These are phyloP conservation scores for Sporobolomyces roseus DNA, from an alignment of 768 basidiomycete species.

Conservation along the genomic window DNA sequence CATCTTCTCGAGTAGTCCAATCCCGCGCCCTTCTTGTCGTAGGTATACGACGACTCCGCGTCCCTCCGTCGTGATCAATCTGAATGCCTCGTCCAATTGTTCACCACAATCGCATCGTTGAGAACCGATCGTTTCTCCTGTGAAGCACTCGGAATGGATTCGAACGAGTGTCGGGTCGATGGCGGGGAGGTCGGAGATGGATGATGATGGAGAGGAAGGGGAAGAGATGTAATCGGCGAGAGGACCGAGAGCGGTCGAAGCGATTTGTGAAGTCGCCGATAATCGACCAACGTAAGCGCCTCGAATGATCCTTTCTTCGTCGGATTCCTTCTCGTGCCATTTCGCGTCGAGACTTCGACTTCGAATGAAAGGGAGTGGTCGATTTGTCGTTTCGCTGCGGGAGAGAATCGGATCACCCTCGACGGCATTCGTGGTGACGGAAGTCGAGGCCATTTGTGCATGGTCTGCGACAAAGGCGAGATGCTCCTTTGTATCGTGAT, in stretches of 20 bases:
- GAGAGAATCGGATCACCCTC: constrained; percentile 22
- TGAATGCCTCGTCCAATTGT: constrained; percentile 95
- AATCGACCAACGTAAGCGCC: constrained; percentile 90
- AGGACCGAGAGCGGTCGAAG: constrained; percentile 45
- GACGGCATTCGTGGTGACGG: constrained; percentile 38
- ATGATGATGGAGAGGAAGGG: background rate
- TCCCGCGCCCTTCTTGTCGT: constrained; percentile 95
- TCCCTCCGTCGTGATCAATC: constrained; percentile 68
- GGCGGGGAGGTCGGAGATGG: constrained; percentile 2
- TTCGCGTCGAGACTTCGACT: constrained; percentile 73
- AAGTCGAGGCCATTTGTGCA: constrained; percentile 60
- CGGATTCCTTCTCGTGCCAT: constrained; percentile 81
- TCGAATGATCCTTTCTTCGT: constrained; percentile 84
- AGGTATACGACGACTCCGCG: constrained; percentile 92
- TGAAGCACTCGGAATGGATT: constrained; percentile 98
- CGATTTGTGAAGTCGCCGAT: constrained; percentile 54
- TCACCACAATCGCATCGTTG: constrained; percentile 99
- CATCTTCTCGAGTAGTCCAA: constrained; percentile 91
- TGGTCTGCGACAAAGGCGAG: constrained; percentile 91
- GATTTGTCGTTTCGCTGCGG: constrained; percentile 12
- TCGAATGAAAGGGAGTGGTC: constrained; percentile 56
- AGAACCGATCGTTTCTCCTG: constrained; percentile 91
- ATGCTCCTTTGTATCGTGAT: constrained; percentile 87
- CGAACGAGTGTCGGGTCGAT: constrained; percentile 71
- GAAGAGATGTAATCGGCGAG: background rate